phyloP scores from a whole-genome alignment of 768 basidiomycete genomes.

The Scleroderma bovista region DNA sequence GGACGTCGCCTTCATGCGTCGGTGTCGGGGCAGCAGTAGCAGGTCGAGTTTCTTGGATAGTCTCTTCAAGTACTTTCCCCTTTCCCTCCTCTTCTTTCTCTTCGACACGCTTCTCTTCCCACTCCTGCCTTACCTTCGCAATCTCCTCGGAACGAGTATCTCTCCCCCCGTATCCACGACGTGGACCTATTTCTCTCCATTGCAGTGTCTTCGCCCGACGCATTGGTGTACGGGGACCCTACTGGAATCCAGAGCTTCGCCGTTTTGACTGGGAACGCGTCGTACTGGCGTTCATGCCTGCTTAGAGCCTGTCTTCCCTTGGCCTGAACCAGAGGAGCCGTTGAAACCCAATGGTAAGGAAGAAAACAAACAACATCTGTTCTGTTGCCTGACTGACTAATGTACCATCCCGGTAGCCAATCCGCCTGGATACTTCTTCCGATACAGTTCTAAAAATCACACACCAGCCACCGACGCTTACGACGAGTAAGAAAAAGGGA shows the following conservation, averaged over 20 bases:
- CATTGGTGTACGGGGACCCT: constrained; percentile 52
- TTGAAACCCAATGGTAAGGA: constrained; percentile 28
- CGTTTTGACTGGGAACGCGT: constrained; percentile 71
- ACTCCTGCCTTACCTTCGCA: constrained; percentile 71
- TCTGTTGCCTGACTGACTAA: neutral
- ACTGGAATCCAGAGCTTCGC: constrained; percentile 49
- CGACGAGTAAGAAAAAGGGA: constrained; percentile 30
- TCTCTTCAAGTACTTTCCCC: constrained; percentile 6
- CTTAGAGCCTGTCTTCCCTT: constrained; percentile 55
- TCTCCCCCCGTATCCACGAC: neutral
- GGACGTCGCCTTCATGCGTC: constrained; percentile 65
- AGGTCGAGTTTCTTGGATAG: constrained; percentile 10
- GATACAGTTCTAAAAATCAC: constrained; percentile 65
- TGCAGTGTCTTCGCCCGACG: constrained; percentile 75
- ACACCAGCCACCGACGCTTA: constrained; percentile 54
- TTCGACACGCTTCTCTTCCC: constrained; percentile 66
- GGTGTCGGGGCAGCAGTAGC: constrained; percentile 30
- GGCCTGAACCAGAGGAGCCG: constrained; percentile 53
- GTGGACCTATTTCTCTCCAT: neutral
- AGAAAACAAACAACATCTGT: neutral
- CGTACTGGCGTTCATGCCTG: constrained; percentile 61
- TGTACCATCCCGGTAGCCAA: constrained; percentile 17
- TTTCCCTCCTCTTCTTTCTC: constrained; percentile 52
- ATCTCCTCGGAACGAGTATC: constrained; percentile 83
- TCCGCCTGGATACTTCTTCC: constrained; percentile 54